Evolutionary conservation across 139 green algal species (phyloP), one percentile per base, ranked within the genome.

Genomic region (Haematococcus lacustris): DNA sequence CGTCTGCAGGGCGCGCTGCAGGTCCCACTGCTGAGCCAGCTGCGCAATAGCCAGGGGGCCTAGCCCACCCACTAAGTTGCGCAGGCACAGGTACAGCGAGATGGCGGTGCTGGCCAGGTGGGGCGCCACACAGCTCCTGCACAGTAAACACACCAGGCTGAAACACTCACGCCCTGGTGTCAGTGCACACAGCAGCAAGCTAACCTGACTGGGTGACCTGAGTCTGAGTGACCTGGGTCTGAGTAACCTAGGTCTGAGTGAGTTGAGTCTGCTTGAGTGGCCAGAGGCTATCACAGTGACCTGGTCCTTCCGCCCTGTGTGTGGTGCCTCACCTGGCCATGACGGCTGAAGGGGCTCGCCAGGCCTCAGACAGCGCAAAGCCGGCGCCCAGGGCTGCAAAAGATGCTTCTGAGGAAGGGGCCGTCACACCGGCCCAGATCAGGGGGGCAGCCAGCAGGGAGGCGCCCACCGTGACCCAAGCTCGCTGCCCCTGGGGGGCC

Each of bases 321-420:
- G n/a, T 39, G 40, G 28, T 71, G 66, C n/a, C 76, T n/a, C 70
- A 84, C 79, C 74, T 81, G 13, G 79, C 79, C 78, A 94, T 92
- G 73, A 96, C 83, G 0, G 91, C 91, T 1, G 87, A 82, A 5
- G 91, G 90, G 1, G 92, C 89, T 1, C 92, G 81, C 92, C 92
- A 97, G 25, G 83, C 84, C 80, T 97, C 92, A 63, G 78, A 89
- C 40, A 95, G 78, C 2, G 83, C 86, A 76, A 93, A 94, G 40
- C 90, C 90, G 30, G 90, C 74, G 35, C 96, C 66, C 68, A 97
- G 82, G 28, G 85, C 85, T 13, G 80, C 74, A 78, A 95, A 93
- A 28, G 87, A 94, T 35, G 85, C 73, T 47, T 86, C 68, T 64
- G 88, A 81, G 2, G 38, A 38, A 26, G 6, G 70, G 4, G 88